phyloP scores from a whole-genome alignment of 2,329 filamentous ascomycete genomes.

The Sporothrix pseudoabietina region DNA sequence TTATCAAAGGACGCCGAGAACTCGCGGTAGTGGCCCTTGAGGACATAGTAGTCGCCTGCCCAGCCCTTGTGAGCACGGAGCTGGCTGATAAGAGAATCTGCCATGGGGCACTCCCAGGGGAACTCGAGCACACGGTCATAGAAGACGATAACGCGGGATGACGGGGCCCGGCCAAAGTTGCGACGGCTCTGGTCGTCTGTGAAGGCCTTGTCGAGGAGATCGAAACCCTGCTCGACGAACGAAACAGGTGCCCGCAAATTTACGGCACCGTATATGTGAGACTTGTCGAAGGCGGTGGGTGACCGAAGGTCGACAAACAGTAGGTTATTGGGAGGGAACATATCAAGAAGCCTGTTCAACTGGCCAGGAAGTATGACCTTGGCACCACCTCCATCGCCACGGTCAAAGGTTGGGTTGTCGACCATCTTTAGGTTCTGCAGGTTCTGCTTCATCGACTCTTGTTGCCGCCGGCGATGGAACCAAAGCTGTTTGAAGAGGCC shows the following conservation, averaged over 20 bases:
- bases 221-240: conserved; percentile 52
- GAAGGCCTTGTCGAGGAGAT: conserved; percentile 55
- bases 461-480: conserved; percentile 58
- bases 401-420: conserved; percentile 38
- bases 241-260: conserved; percentile 55
- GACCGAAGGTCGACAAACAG: conserved; percentile 56
- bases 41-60: conserved; percentile 55
- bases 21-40: conserved; percentile 59
- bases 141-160: conserved; percentile 54
- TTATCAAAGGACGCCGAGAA: conserved; percentile 57
- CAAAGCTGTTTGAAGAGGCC: conserved; percentile 41
- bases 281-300: conserved; percentile 50
- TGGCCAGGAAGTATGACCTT: conserved; percentile 57
- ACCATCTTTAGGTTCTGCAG: conserved; percentile 50
- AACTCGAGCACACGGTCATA: conserved; percentile 56
- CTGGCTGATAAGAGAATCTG: conserved; percentile 50
- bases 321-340: conserved; percentile 50
- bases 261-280: conserved; percentile 56
- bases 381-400: conserved; percentile 38
- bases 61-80: conserved; percentile 50
- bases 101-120: conserved; percentile 54
- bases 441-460: conserved; percentile 50
- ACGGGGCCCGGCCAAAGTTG: conserved; percentile 51
- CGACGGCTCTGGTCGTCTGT: conserved; percentile 52
- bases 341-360: conserved; percentile 54